Evolutionary conservation across 2,329 filamentous ascomycete genomes (phyloP), one percentile per base, ranked within the genome.

Genomic region (Aspergillus proliferans): DNA sequence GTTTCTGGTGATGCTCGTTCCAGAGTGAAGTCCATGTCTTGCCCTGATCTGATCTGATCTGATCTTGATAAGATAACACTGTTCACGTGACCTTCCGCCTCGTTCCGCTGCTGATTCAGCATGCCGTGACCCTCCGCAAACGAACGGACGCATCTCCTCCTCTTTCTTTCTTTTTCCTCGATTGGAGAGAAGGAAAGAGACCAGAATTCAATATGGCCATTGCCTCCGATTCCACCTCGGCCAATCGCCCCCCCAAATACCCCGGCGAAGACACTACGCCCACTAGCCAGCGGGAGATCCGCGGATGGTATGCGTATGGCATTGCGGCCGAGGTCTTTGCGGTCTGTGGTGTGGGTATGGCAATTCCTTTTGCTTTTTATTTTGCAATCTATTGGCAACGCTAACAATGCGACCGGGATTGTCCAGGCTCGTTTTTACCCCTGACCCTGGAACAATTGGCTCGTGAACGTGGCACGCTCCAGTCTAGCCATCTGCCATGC

Each of bases 281-380:
- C 50, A 95, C 91, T 7, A 92, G 85, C 65, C 71, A 71, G 55
- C 88, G 86, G 65, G 91, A 96, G 77, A 79, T 95, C 50, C 75
- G 82, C 39, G 91, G 90, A 59, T 96, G 92, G 87, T 96, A 95
- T 69, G 84, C 85, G 63, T 95, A 96, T 69, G 87, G 86, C 21
- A 95, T 94, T 72, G 91, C 91, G n/a, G 88, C 90, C 21, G 91
- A 96, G 71, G 90, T 93, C 45, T 96, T 95, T 67, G 88, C 94
- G 15, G 87, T 96, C 47, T 95, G 90, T 66, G 90, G 83, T 36
- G 78, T 86, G 51, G 82, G 89, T 66, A 53, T 47, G 45, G 38
- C 14, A 42, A 34, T 39, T 8, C 18, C 22, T 10, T 21, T 39
- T 22, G 6, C 22, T 12, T 28, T 30, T 34, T 24, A 18, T 48